A percentile compares a stretch with the other conserved stretches of the same genome.
Evolutionary conservation across 164 flowering plant genomes (phyloP).

Genomic region (Saururus chinensis): DNA sequence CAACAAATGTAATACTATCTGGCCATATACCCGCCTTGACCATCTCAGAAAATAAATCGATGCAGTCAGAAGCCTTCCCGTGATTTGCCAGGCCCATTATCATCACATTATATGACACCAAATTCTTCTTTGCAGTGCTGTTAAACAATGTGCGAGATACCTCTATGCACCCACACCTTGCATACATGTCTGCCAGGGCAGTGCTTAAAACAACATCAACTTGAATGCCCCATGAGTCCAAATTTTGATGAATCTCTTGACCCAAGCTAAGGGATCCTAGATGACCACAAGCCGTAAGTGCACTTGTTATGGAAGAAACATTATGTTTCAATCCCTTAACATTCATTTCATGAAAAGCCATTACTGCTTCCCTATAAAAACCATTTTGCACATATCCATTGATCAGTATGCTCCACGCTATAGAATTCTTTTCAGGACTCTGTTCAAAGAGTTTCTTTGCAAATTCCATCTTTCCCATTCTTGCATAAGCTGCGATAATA

Average conservation of each 20-base stretch:
- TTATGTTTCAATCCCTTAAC: conserved; percentile 4
- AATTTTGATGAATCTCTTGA: conserved; percentile 4
- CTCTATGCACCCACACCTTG: conserved; percentile 13
- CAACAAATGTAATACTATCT: conserved; percentile 8
- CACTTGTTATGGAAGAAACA: conserved; percentile 9
- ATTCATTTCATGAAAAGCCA: conserved; percentile 9
- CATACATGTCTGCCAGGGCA: conserved; percentile 16
- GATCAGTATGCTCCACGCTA: conserved; percentile 15
- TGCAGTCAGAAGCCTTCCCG: conserved; percentile 8
- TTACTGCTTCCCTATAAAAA: conserved; percentile 7
- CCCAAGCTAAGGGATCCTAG: conserved; percentile 13
- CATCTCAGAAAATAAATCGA: conserved; percentile 11
- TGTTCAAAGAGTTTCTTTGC: conserved; percentile 5
- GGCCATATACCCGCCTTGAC: conserved; percentile 4
- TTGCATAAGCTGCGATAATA: conserved; percentile 12
- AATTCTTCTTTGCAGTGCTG: conserved; percentile 6
- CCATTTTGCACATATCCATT: conserved; percentile 13
- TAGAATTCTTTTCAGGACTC: conserved; percentile 11
- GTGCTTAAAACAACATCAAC: conserved; percentile 12
- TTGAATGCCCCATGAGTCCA: conserved; percentile 3
- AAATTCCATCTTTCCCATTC: conserved; percentile 8
- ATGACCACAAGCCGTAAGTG: conserved; percentile 13
- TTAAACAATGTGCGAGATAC: conserved; percentile 4
- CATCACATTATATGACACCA: conserved; percentile 12
- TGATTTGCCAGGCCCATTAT: conserved; percentile 9